Base-by-base conservation (phyloP, 148 eudicot genomes). In the Diospyros lotus region DNA sequence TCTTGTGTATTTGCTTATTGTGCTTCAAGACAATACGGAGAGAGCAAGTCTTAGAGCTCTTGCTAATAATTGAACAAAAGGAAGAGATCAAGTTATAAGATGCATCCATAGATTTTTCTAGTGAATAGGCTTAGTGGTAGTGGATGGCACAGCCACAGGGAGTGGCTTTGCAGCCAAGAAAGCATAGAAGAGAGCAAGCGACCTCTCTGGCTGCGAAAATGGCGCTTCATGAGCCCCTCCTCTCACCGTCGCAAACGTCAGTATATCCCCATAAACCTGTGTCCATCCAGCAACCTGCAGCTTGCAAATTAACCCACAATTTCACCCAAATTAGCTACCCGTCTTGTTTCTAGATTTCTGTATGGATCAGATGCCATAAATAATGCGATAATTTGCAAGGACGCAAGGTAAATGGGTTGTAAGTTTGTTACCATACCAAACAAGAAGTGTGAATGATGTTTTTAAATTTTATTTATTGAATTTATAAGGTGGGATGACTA, bases 271-370 rank as follows among this genome's bases (percentile, higher is more conserved):
- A 50, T 78, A 81, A 51, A 69, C 79, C 73, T 79, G 78, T 69
- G 84, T 81, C 87, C 87, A 84, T 40, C 87, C 87, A 6, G 84
- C 87, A 50, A 81, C 87, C 87, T 83, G 81, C 6, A 18, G 7
- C 4, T 48, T 48, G 4, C 52, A 8, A 48, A 48, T 4, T 28
- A 48, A 48, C 52, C 52, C 6, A 48, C 4, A 48, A 48, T 4
- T 58, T 58, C 12, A 14, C 3, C 12, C 3, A 58, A 11, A 11
- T 58, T 12, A 58, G 12, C 13, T 12, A 58, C 12, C 4, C 0
- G 0, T 11, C 3, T 3, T 12, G 14, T 58, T 58, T 58, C 61
- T 48, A 48, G 8, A 48, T 4, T 48, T 48, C 1, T 48, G 8
- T 4, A 48, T 48, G 8, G 4, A 48, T 48, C 52, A 4, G 8